A percentile compares a stretch with the other conserved stretches of the same genome.
phyloP scores from a whole-genome alignment of 78 protist genomes.

The Guillardia theta region DNA sequence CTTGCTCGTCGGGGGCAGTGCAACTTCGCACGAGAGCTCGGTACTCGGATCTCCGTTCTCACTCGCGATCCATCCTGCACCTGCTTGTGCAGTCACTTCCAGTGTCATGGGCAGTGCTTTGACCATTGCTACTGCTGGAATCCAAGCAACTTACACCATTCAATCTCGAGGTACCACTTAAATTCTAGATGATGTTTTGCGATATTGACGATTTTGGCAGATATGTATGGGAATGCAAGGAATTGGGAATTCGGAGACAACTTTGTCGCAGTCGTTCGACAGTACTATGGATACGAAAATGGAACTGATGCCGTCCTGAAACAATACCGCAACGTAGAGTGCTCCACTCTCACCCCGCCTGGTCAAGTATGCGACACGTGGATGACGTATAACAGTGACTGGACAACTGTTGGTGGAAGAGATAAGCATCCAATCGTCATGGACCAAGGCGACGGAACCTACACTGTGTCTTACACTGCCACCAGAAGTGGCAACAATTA shows the following conservation, averaged over 20 bases:
- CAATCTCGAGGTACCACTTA: no score
- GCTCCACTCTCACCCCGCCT: background rate
- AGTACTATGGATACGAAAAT: background rate
- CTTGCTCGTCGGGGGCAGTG: background rate
- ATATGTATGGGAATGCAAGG: background rate
- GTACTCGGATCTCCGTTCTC: background rate
- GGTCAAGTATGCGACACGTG: background rate
- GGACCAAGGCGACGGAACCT: background rate
- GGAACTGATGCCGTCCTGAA: no score
- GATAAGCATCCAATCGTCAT: background rate
- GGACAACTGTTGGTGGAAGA: background rate
- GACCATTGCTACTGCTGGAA: background rate
- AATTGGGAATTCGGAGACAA: background rate
- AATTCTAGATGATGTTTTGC: no score
- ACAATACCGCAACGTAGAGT: background rate
- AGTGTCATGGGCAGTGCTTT: background rate
- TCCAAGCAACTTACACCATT: background rate
- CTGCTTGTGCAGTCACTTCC: background rate
- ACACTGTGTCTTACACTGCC: background rate
- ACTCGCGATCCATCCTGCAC: background rate
- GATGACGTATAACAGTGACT: background rate
- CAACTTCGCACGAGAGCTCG: background rate
- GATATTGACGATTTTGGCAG: no score
- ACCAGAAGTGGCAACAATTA: background rate
- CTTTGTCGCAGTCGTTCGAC: constrained; percentile 1